Base-by-base conservation (phyloP, 257 asterid genomes). In the Solanum chaucha region DNA sequence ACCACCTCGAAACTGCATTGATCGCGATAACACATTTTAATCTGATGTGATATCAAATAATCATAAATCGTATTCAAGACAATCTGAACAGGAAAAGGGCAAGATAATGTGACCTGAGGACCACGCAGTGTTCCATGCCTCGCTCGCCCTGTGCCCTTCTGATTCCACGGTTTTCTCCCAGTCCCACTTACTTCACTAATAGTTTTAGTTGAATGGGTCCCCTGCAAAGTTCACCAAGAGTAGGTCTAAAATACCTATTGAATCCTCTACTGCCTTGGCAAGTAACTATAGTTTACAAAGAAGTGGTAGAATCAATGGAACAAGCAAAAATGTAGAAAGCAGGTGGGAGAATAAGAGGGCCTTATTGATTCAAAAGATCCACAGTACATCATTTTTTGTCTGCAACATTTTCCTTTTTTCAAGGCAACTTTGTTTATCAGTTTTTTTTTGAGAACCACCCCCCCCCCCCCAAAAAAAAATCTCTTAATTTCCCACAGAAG, bases 121-220 rank as follows among this genome's bases (percentile, higher is more conserved):
- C 98, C 95, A 59, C 98, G 95, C 87, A 94, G 73, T 59, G 99
- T 92, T 87, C 98, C 98, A 87, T 93, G 97, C 90, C 98, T 94
- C 20, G 99, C 98, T 90, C 96, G 93, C 87, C 99, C 99, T 55
- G 96, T 91, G 70, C 98, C 98, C 92, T 97, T 95, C 90, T 95
- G 99, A 48, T 15, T 75, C 95, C 95, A 97, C 30, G 99, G 99
- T 87, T 95, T 97, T 91, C 93, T 92, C 34, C 99, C 99, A 78
- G 98, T 94, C 82, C 99, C 99, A 90, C 98, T 95, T 81, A 97
- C 99, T 92, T 97, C 98, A 85, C 98, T 94, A 40, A 94, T 91
- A 84, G 95, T 94, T 94, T 97, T 94, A 22, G 98, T 97, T 68
- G 99, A 95, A 88, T 97, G 98, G 41, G 98, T 95, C 36, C 99